Percentiles rank a stretch among this genome's conserved stretches.
phyloP scores from a whole-genome alignment of 2,329 filamentous ascomycete genomes.

The Ophiostoma sp. region DNA sequence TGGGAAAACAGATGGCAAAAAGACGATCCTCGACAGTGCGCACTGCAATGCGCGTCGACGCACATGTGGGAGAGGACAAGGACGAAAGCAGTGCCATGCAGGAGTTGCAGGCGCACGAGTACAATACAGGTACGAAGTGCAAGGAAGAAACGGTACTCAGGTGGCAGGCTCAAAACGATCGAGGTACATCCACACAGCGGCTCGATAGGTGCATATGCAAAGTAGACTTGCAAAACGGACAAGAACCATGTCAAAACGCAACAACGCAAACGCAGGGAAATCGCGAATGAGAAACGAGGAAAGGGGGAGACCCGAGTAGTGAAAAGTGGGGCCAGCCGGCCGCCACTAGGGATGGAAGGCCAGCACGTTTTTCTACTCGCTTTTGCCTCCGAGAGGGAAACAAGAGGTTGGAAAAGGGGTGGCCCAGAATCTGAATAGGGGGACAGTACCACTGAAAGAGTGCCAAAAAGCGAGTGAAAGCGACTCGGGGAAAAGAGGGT shows the following conservation, averaged over 20 bases:
- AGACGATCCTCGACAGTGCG: slow-evolving; percentile 13
- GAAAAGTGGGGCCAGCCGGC: slow-evolving; percentile 22
- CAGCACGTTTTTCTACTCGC: slow-evolving; percentile 30
- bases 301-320: slow-evolving; percentile 10
- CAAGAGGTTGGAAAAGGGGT: slow-evolving; percentile 18
- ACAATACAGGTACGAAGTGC: not conserved
- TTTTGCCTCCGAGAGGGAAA: not conserved
- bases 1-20: not conserved
- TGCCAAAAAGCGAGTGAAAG: not conserved
- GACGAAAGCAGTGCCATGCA: slow-evolving; percentile 11
- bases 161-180: no score
- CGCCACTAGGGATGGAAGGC: slow-evolving; percentile 31
- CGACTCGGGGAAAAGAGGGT: slow-evolving; percentile 8
- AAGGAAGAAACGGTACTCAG: not conserved
- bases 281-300: not conserved
- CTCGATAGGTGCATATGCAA: not conserved
- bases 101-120: not conserved
- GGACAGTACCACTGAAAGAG: not conserved
- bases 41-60: slow-evolving; percentile 7
- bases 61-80: slow-evolving; percentile 11
- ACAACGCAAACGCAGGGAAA: not conserved
- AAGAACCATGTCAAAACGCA: not conserved
- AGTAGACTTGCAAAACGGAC: not conserved
- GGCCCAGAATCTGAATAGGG: not conserved
- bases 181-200: not conserved